Conservation (phyloP, 371 early-diverging fungal genomes). For the Mortierella sp. region DNA sequence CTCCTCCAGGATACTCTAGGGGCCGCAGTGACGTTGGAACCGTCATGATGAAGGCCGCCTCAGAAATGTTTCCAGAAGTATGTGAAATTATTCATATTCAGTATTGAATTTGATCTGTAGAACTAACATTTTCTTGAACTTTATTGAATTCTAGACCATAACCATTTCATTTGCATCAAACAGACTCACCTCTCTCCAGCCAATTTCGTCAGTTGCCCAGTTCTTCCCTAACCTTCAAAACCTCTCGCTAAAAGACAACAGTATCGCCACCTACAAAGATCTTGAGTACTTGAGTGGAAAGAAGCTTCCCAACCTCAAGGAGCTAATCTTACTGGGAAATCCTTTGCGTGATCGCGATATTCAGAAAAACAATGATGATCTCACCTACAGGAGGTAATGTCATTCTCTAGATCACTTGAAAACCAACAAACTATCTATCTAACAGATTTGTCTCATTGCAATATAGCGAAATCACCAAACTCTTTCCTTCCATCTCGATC, state of each 20-base stretch:
- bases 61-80: conserved; percentile 48
- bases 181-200: conserved; percentile 27
- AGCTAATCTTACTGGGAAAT: conserved; percentile 41
- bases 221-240: conserved; percentile 38
- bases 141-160: conserved; percentile 5
- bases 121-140: not conserved
- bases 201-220: conserved; percentile 21
- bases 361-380: conserved; percentile 24
- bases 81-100: not conserved
- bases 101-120: not conserved
- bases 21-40: conserved; percentile 29
- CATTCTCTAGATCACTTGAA: not conserved
- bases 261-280: conserved; percentile 24
- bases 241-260: conserved; percentile 36
- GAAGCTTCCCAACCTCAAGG: conserved; percentile 27
- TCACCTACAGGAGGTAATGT: conserved; percentile 32
- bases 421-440: not conserved
- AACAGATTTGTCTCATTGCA: not conserved
- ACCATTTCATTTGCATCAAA: conserved; percentile 44
- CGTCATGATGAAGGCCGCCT: conserved; percentile 42
- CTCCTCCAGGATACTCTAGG: conserved; percentile 25
- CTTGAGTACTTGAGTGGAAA: conserved; percentile 29
- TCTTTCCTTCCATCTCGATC: conserved; percentile 26
- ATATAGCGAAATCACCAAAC: conserved; percentile 18
- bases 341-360: conserved; percentile 33